These are phyloP conservation scores for Clohesyomyces aquaticus DNA, from an alignment of 495 filamentous ascomycete species.

Conservation along the genomic window DNA sequence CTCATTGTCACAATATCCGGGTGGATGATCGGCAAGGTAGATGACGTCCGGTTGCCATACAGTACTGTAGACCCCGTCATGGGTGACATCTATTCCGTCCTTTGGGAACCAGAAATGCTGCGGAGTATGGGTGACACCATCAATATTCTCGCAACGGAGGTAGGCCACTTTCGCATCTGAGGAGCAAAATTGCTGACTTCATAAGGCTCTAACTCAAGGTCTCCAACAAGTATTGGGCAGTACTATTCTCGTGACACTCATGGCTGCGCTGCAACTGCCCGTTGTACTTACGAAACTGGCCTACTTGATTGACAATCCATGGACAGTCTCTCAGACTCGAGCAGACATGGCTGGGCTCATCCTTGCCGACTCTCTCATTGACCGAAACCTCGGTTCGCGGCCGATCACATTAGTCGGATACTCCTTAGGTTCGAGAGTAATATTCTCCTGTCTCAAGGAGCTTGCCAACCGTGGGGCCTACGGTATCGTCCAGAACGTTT, in stretches of 20 bases:
- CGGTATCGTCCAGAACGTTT: constrained; percentile 93
- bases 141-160: constrained; percentile 96
- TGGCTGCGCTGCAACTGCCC: constrained; percentile 92
- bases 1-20: constrained; percentile 94
- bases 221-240: constrained; percentile 93
- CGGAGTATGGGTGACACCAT: constrained; percentile 97
- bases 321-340: constrained; percentile 90
- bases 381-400: constrained; percentile 86
- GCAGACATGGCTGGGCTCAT: constrained; percentile 90
- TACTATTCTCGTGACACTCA: constrained; percentile 83
- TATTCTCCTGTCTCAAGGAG: constrained; percentile 89
- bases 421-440: constrained; percentile 88
- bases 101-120: constrained; percentile 99
- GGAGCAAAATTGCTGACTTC: constrained; percentile 1
- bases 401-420: constrained; percentile 97
- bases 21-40: constrained; percentile 98
- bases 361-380: constrained; percentile 90
- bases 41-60: constrained; percentile 93
- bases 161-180: constrained; percentile 50
- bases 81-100: constrained; percentile 96
- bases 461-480: constrained; percentile 84
- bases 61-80: constrained; percentile 96
- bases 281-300: constrained; percentile 92
- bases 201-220: constrained; percentile 87
- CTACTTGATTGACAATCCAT: constrained; percentile 98